Evolutionary conservation across 2,329 filamentous ascomycete genomes (phyloP), one percentile per base, ranked within the genome.

Genomic region (Diaporthe vaccinii): DNA sequence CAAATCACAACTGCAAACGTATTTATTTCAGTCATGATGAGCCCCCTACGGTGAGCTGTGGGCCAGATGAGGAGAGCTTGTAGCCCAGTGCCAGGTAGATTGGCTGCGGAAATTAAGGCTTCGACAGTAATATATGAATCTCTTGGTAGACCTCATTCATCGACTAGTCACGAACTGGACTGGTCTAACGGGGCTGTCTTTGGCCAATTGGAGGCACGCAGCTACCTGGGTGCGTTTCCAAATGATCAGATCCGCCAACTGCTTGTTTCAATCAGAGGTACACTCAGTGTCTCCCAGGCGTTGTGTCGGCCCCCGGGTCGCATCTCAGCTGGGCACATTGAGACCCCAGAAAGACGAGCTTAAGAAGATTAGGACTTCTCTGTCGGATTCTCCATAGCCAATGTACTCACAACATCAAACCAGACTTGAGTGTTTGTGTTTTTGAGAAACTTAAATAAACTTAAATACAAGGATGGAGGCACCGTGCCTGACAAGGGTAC

Each of bases 71-170:
- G n/a, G 46, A 68, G 31, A n/a, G 12, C 20, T 39, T 7, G 6
- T 17, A 39, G 44, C 20, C 25, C 7, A 53, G 65, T 68, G 22
- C 53, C 65, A 15, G 22, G 34, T 68, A 68, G 65, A 68, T 68
- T 68, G 65, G 12, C 22, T 39, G 65, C 46, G 49, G 65, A 68
- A 68, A 68, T 68, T 68, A 53, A 68, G 31, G 65, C 65, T 36
- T 39, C 22, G 22, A 25, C 31, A 25, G 12, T 53, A 53, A 68
- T 53, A 53, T 36, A 39, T 12, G 53, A 39, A 20, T 53, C 46
- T 68, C 65, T 53, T 53, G 65, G 46, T 39, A 39, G 44, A 34
- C 17, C 39, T 53, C 44, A 28, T 1, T 25, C 65, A 53, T 20
- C 31, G 17, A 5, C 65, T 53, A 53, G 46, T 34, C n/a, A 53